These are phyloP conservation scores for Lasiodiplodia citricola DNA, from an alignment of 2,329 filamentous ascomycete genomes.

Conservation along the genomic window DNA sequence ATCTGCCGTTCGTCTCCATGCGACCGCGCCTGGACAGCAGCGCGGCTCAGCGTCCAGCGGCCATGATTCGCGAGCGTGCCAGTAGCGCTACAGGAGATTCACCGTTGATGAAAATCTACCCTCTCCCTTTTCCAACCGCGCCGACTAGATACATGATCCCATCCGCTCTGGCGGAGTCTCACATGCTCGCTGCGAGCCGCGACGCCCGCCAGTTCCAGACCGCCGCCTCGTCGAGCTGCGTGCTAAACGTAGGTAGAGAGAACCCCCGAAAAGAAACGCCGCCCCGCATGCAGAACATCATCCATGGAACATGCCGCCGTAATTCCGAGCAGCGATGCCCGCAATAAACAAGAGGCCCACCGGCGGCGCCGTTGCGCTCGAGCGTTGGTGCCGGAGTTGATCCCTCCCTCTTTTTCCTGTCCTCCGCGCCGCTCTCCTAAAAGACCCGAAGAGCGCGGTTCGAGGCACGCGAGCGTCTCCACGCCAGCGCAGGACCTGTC, in stretches of 20 bases:
- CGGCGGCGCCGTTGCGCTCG: conserved; percentile 14
- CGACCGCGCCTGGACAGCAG: conserved; percentile 11
- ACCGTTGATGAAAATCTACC: background rate
- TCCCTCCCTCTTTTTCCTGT: conserved; percentile 17
- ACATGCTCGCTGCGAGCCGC: conserved; percentile 14
- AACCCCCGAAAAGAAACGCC: conserved; percentile 10
- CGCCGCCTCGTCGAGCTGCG: background rate
- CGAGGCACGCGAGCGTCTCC: conserved; percentile 19
- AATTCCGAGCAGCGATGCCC: conserved; percentile 1
- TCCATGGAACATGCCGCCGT: conserved; percentile 6
- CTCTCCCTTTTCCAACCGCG: background rate
- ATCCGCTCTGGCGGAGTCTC: conserved; percentile 7
- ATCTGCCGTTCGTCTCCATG: conserved; percentile 26
- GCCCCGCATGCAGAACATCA: conserved; percentile 21
- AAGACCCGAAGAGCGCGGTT: conserved; percentile 12
- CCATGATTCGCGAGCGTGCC: conserved; percentile 21
- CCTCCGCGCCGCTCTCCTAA: conserved; percentile 21
- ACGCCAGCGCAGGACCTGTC: background rate
- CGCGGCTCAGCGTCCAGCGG: conserved; percentile 16
- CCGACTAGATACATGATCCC: background rate
- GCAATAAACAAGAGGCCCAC: conserved; percentile 26
- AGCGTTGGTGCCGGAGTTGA: conserved; percentile 16
- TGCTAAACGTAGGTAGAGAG: background rate
- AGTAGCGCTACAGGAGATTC: background rate
- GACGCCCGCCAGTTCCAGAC: conserved; percentile 6